Base-by-base conservation (phyloP, 1,284 basidiomycete genomes). In the Exsudoporus floridanus region DNA sequence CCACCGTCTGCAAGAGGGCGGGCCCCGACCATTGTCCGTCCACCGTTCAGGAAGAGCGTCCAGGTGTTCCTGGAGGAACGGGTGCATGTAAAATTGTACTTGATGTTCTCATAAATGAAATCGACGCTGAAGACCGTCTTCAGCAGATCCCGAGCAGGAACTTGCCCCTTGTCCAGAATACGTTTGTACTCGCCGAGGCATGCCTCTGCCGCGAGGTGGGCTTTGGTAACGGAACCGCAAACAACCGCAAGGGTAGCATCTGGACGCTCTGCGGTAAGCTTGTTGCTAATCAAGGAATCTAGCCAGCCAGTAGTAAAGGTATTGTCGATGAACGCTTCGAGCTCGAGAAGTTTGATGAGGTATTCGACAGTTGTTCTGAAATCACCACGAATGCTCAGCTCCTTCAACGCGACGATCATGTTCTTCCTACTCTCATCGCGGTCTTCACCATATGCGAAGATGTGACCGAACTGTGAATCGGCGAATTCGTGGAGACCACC, bases 321-420 rank as follows among this genome's bases (percentile, higher is more conserved):
- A 75, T 99, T 99, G 67, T 94, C 87, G 74, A 93, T 88, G 78
- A 99, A 99, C 25, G 94, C 92, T 61, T 96, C 92, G 54, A 97
- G 86, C 74, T 99, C 95, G 59, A 99, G 83, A 37, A 99, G 83
- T 74, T 95, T 97, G 84, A 97, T 97, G 60, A 97, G 86, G 72
- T 98, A 98, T 74, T 99, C 97, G 66, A 99, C 96, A 0, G 97
- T 99, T 21, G 94, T 98, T 57, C 97, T 80, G 81, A 99, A 99
- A 72, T 99, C 97, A 57, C 97, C 97, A 64, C 97, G 94, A 69
- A 99, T 99, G 70, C 92, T 95, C 56, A 99, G 78, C 73, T 99
- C 97, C 78, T 99, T 99, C 64, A 99, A 79, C 16, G 97, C 96
- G 64, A 99, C 91, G 59, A 99, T 95, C 96, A 99, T 99, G 71